A percentile compares a stretch with the other conserved stretches of the same genome.
These are phyloP conservation scores for Sungouiozyma ichnusensis DNA, from an alignment of 805 yeast genomes.

Conservation along the genomic window DNA sequence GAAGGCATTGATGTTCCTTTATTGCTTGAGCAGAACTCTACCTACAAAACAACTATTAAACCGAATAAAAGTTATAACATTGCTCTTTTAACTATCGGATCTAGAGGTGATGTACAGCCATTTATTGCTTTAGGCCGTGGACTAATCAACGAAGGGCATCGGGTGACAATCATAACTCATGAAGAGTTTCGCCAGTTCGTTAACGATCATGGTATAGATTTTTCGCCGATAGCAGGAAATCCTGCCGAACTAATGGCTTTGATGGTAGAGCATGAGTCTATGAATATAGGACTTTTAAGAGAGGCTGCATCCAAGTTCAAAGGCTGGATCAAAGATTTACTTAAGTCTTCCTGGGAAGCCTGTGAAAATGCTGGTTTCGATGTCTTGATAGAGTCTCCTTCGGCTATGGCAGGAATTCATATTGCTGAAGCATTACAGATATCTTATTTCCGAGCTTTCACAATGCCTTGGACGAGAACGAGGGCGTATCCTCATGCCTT, in stretches of 20 bases:
- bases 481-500: slow-evolving; percentile 95
- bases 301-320: slow-evolving; percentile 76
- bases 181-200: slow-evolving; percentile 73
- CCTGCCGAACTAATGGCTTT: slow-evolving; percentile 86
- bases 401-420: slow-evolving; percentile 92
- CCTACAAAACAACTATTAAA: slow-evolving; percentile 37
- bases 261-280: slow-evolving; percentile 84
- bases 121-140: slow-evolving; percentile 85
- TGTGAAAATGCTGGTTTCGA: slow-evolving; percentile 58
- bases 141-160: slow-evolving; percentile 68
- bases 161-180: slow-evolving; percentile 79
- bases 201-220: slow-evolving; percentile 50
- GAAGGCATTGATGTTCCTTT: slow-evolving; percentile 62
- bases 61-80: slow-evolving; percentile 49
- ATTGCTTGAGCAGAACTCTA: slow-evolving; percentile 56
- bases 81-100: slow-evolving; percentile 78
- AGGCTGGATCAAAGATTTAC: slow-evolving; percentile 71
- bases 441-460: slow-evolving; percentile 89
- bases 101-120: slow-evolving; percentile 96
- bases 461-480: slow-evolving; percentile 98
- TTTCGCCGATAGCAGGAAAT: slow-evolving; percentile 76
- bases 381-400: slow-evolving; percentile 86
- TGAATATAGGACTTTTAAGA: slow-evolving; percentile 69
- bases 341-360: slow-evolving; percentile 72
- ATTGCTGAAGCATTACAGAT: slow-evolving; percentile 86